A percentile compares a stretch with the other conserved stretches of the same genome.
phyloP scores from a whole-genome alignment of 306 rosid genomes.

The Corylus americana region DNA sequence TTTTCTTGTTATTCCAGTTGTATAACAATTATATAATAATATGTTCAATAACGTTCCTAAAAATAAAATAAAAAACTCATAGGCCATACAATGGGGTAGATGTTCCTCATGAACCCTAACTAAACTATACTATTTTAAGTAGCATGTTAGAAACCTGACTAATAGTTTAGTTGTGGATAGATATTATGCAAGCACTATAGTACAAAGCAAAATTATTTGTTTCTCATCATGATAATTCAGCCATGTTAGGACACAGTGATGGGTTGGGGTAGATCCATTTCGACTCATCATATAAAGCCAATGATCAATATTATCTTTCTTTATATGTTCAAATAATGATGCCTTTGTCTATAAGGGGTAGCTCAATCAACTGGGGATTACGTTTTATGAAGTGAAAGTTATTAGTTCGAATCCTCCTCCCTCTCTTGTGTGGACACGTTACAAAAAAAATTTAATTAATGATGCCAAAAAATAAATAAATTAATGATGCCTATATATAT shows the following conservation, averaged over 20 bases:
- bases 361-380: too few species aligned
- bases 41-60: too few species aligned
- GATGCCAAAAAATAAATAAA: too few species aligned
- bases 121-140: neutral
- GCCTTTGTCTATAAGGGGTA: too few species aligned
- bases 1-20: too few species aligned
- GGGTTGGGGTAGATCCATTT: neutral
- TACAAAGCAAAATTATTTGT: slow-evolving; percentile 5
- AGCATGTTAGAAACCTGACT: neutral
- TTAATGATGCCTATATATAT: neutral
- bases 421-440: too few species aligned
- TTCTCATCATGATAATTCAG: neutral
- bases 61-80: too few species aligned
- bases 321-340: neutral
- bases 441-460: too few species aligned
- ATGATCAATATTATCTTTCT: neutral
- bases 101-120: neutral
- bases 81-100: neutral
- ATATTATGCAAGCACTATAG: neutral
- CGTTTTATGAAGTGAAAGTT: too few species aligned
- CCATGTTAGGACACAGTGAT: neutral
- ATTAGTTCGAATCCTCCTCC: too few species aligned
- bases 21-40: too few species aligned
- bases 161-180: neutral
- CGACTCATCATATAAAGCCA: neutral